Conservation (phyloP, 2,329 filamentous ascomycete genomes). For the Mycogone perniciosa region DNA sequence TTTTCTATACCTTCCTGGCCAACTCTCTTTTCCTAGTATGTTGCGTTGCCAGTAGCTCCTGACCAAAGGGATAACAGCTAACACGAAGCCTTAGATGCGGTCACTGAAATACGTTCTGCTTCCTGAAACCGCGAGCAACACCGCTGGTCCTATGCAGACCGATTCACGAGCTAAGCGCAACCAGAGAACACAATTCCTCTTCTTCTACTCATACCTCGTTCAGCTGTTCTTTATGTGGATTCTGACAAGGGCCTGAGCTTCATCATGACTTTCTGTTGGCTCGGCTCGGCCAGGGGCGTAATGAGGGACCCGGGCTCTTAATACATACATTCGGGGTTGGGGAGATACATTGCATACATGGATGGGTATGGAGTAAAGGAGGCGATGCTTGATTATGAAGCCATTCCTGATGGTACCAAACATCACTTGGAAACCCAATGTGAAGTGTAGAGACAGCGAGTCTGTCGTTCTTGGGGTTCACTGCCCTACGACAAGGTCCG, state of each 20-base stretch:
- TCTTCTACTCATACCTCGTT: conserved; percentile 88
- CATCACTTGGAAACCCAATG: too few relatives aligned
- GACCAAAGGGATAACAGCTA: conserved; percentile 6
- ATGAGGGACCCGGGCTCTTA: too few relatives aligned
- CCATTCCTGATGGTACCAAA: too few relatives aligned
- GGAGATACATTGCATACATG: too few relatives aligned
- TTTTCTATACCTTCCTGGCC: conserved; percentile 84
- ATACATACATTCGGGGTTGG: too few relatives aligned
- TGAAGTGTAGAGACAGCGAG: too few relatives aligned
- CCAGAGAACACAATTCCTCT: conserved; percentile 84
- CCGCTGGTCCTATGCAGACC: conserved; percentile 57
- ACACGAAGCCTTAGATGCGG: conserved; percentile 56
- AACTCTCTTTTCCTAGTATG: conserved; percentile 92
- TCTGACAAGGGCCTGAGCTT: conserved; percentile 39
- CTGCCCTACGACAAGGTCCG: too few relatives aligned
- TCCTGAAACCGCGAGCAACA: conserved; percentile 68
- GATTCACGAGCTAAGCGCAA: conserved; percentile 81
- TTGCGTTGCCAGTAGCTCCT: conserved; percentile 12
- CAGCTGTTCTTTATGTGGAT: conserved; percentile 94
- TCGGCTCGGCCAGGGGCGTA: too few relatives aligned
- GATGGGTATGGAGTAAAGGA: too few relatives aligned
- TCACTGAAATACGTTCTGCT: conserved; percentile 94
- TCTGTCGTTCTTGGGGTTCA: too few relatives aligned
- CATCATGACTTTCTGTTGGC: neutral
- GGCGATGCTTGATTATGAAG: too few relatives aligned